phyloP scores from a whole-genome alignment of 1,139 yeast genomes.

The Kodamaea arcana region DNA sequence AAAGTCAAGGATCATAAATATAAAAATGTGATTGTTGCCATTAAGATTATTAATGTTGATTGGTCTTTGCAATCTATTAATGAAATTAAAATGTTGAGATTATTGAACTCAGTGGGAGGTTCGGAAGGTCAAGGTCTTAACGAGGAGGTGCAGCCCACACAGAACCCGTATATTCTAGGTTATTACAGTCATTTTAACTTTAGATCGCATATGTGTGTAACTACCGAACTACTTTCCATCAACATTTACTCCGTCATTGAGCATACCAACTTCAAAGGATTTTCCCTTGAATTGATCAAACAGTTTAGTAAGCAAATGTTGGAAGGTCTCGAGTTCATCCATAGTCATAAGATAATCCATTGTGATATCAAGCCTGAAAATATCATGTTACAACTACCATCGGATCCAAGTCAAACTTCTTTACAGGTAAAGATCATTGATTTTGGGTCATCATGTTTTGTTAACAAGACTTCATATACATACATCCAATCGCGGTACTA shows the following conservation, averaged over 20 bases:
- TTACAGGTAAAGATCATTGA: constrained; percentile 55
- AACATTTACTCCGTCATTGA: constrained; percentile 68
- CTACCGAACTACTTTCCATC: constrained; percentile 67
- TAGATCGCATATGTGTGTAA: constrained; percentile 79
- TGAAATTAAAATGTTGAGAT: constrained; percentile 67
- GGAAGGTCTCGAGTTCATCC: constrained; percentile 58
- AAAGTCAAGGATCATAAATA: constrained; percentile 66
- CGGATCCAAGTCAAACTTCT: constrained; percentile 13
- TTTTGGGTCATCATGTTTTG: constrained; percentile 58
- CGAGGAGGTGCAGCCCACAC: too few relatives aligned
- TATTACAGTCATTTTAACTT: constrained; percentile 73
- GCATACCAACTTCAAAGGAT: constrained; percentile 56
- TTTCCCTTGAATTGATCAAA: constrained; percentile 49
- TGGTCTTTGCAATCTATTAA: constrained; percentile 77
- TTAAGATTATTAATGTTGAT: constrained; percentile 69
- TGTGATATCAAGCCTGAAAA: constrained; percentile 79
- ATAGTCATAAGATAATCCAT: constrained; percentile 57
- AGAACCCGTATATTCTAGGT: constrained; percentile 43
- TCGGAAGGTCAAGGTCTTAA: constrained; percentile 1
- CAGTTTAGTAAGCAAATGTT: constrained; percentile 54
- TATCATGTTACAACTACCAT: constrained; percentile 47
- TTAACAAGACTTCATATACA: constrained; percentile 46
- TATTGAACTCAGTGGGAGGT: constrained; percentile 23
- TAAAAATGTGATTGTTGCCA: constrained; percentile 46
- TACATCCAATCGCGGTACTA: constrained; percentile 65